phyloP scores from a whole-genome alignment of 192 early-diverging fungal genomes.

The Pecoramyces ruminantium region DNA sequence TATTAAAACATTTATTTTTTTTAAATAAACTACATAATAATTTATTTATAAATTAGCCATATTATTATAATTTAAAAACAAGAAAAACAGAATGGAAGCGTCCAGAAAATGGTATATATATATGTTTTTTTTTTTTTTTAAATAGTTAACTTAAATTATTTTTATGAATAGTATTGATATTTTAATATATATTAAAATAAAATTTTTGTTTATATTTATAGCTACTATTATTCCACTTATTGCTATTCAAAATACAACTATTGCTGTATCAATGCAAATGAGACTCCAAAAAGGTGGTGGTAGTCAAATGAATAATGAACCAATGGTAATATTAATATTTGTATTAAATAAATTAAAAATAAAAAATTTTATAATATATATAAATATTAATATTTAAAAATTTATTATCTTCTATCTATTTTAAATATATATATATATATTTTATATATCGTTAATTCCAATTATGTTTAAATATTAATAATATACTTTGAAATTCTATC shows the following conservation, averaged over 20 bases:
- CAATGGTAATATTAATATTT: background rate
- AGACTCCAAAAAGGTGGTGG: background rate
- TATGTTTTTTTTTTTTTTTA: no score
- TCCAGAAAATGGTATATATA: constrained; percentile 54
- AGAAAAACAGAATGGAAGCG: constrained; percentile 75
- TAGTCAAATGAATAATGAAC: background rate
- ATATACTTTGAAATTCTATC: no score
- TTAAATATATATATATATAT: no score
- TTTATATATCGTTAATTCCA: no score
- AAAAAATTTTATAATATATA: no score
- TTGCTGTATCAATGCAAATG: background rate
- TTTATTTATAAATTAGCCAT: constrained; percentile 26
- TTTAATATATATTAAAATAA: background rate
- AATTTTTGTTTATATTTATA: background rate
- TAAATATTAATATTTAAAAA: no score
- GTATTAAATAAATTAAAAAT: no score
- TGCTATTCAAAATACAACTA: constrained; percentile 13
- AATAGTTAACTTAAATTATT: no score
- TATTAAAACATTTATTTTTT: no score
- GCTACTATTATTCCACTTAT: constrained; percentile 10
- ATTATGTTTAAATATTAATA: no score
- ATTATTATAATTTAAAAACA: constrained; percentile 82
- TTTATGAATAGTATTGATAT: no score
- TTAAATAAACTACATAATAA: background rate
- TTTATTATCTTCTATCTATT: no score